Evolutionary conservation across 768 basidiomycete species (phyloP), one percentile per base, ranked within the genome.

Genomic region (Sistotremastrum suecicum): DNA sequence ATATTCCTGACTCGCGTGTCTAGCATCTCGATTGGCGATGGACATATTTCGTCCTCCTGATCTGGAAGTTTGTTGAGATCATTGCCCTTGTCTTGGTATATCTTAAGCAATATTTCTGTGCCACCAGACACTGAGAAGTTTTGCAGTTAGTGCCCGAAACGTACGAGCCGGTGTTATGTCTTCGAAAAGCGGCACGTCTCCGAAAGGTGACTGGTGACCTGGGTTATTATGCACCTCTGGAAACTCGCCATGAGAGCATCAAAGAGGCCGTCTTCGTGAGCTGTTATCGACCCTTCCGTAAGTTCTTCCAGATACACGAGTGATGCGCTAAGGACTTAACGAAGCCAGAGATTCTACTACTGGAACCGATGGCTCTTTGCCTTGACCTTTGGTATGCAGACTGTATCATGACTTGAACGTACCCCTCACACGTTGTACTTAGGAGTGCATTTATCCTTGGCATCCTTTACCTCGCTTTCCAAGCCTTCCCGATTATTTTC

Each of bases 331-430:
- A 38, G 34, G 30, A 20, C 20, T 34, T 35, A 10, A 34, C 20
- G 20, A 20, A 20, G 20, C 20, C 48, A 83, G 81, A 77, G 56
- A 63, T 86, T 4, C 61, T 84, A 4, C 37, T 74, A 0, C 72
- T 66, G 41, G 83, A 91, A 52, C 68, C 72, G n/a, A 89, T 88
- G 83, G 80, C 80, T 0, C 66, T 87, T 3, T 60, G 80, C 4
- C 65, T 89, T 7, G 71, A 85, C 56, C 58, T 72, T 9, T 88
- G 85, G 86, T 20, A 20, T 20, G 20, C 20, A 20, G 3, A 10
- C 20, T 20, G 20, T 20, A 20, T 20, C 20, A 20, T 20, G 20
- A 20, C 20, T 20, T 20, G 20, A 20, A 20, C 20, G 20, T 20
- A 20, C 20, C 20, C 20, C 20, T 45, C 54, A 56, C 5, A 52